phyloP scores from a whole-genome alignment of 1,139 yeast species.

The Diutina neorugosa region DNA sequence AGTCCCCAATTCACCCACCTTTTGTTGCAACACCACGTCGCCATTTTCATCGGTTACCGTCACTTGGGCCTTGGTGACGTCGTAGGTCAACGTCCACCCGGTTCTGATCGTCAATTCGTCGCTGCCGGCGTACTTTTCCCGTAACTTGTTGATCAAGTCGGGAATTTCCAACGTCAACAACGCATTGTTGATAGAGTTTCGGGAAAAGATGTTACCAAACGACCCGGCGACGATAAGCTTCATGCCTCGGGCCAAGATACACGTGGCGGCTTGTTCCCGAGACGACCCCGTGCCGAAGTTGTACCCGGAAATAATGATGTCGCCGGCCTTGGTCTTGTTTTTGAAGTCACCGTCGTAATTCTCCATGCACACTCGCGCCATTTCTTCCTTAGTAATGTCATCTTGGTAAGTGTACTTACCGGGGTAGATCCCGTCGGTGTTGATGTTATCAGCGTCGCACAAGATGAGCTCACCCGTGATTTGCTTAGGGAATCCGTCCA shows the following conservation, averaged over 20 bases:
- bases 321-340: constrained; percentile 70
- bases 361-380: constrained; percentile 99
- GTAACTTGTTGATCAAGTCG: constrained; percentile 59
- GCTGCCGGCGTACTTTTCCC: constrained; percentile 49
- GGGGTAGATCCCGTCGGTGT: constrained; percentile 97
- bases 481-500: constrained; percentile 81
- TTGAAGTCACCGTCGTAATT: constrained; percentile 88
- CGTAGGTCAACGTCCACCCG: constrained; percentile 90
- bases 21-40: constrained; percentile 62
- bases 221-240: constrained; percentile 92
- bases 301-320: constrained; percentile 82
- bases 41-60: constrained; percentile 58
- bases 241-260: constrained; percentile 88
- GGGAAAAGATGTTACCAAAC: constrained; percentile 89
- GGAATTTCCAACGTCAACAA: constrained; percentile 90
- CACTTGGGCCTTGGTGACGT: constrained; percentile 74
- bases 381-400: constrained; percentile 82
- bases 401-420: constrained; percentile 98
- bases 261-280: constrained; percentile 99
- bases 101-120: constrained; percentile 82
- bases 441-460: constrained; percentile 95
- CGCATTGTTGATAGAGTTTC: constrained; percentile 95
- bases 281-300: constrained; percentile 98
- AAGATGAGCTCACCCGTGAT: constrained; percentile 86
- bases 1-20: constrained; percentile 91